phyloP scores from a whole-genome alignment of 2,329 filamentous ascomycete genomes.

The Thielaviopsis cerberus region DNA sequence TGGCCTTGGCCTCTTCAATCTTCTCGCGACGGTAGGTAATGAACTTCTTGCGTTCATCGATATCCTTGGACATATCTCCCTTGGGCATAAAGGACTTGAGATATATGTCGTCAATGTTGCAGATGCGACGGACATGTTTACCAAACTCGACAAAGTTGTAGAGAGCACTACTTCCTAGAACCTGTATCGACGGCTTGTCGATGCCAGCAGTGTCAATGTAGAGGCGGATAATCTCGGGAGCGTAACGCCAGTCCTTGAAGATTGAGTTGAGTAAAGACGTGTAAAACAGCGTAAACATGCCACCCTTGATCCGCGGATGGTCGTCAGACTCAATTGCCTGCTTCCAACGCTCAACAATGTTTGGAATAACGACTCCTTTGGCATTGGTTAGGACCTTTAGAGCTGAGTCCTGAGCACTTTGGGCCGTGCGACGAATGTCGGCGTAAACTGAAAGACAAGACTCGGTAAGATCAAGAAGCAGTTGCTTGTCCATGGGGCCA shows the following conservation, averaged over 20 bases:
- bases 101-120: slow-evolving; percentile 33
- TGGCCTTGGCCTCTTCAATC: slow-evolving; percentile 70
- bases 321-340: slow-evolving; percentile 63
- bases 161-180: slow-evolving; percentile 60
- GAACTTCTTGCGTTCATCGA: slow-evolving; percentile 42
- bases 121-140: slow-evolving; percentile 53
- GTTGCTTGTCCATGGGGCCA: slow-evolving; percentile 69
- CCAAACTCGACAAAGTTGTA: slow-evolving; percentile 86
- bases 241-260: slow-evolving; percentile 83
- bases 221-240: slow-evolving; percentile 69
- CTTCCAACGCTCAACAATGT: slow-evolving; percentile 62
- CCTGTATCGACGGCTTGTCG: slow-evolving; percentile 88
- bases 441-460: slow-evolving; percentile 85
- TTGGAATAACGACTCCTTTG: slow-evolving; percentile 72
- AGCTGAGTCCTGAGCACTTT: slow-evolving; percentile 80
- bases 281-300: slow-evolving; percentile 76
- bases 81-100: slow-evolving; percentile 29
- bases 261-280: slow-evolving; percentile 77
- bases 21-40: slow-evolving; percentile 56
- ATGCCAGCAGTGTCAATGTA: slow-evolving; percentile 81
- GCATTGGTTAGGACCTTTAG: slow-evolving; percentile 80
- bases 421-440: slow-evolving; percentile 84
- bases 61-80: slow-evolving; percentile 35
- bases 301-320: slow-evolving; percentile 83
- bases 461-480: slow-evolving; percentile 73